Evolutionary conservation across 1,284 basidiomycete genomes (phyloP).

Genomic region (Athelia psychrophila): DNA sequence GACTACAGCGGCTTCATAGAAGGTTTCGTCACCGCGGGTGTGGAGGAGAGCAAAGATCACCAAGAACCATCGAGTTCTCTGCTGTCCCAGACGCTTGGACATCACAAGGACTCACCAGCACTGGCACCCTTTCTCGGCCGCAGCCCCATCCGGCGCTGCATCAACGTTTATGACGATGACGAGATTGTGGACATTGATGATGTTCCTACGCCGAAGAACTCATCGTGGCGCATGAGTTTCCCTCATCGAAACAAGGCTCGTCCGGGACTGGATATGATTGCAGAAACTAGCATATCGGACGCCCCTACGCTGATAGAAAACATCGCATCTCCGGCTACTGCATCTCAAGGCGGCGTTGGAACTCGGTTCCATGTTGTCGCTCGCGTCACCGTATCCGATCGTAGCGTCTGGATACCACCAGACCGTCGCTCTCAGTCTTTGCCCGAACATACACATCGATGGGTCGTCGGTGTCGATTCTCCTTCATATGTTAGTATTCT

Average conservation of each 20-base stretch:
- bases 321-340: not conserved
- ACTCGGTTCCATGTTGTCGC: conserved; percentile 69
- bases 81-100: conserved; percentile 60
- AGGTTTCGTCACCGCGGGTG: not conserved
- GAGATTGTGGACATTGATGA: conserved; percentile 42
- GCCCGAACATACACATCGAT: conserved; percentile 57
- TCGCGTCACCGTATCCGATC: conserved; percentile 59
- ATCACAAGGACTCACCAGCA: conserved; percentile 67
- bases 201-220: conserved; percentile 6
- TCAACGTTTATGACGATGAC: conserved; percentile 50
- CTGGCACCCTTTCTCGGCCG: conserved; percentile 71
- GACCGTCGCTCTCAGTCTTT: conserved; percentile 37
- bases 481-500: conserved; percentile 64
- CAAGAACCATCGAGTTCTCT: conserved; percentile 29
- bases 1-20: conserved; percentile 21
- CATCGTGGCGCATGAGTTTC: conserved; percentile 39
- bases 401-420: conserved; percentile 57
- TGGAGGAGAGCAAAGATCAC: conserved; percentile 8
- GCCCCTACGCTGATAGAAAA: conserved; percentile 21
- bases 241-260: conserved; percentile 43
- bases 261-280: conserved; percentile 27
- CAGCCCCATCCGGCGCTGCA: conserved; percentile 49
- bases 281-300: conserved; percentile 15
- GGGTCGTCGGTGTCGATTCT: conserved; percentile 67
- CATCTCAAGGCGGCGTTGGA: conserved; percentile 6